Evolutionary conservation across 179 eudicot species (phyloP), one percentile per base, ranked within the genome.

Genomic region (Spinacia oleracea): DNA sequence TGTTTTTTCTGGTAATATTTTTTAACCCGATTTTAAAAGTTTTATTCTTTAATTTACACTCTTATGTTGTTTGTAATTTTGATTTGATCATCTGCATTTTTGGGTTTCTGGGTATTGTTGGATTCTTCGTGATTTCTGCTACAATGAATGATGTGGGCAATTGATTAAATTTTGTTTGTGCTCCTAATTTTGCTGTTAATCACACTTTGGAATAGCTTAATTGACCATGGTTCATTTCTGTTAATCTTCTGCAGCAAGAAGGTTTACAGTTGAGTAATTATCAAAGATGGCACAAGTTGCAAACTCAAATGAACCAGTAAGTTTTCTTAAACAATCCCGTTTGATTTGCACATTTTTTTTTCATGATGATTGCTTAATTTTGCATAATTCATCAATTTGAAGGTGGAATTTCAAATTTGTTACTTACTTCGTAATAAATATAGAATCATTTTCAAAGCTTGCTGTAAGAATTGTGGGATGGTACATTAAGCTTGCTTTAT

Each of bases 251-350:
- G 74, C 70, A 79, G 68, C 50, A 2, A 73, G 67, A 75, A 70
- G 83, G 50, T 21, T 75, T 56, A 67, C 56, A 18, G 65, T 48
- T 71, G 15, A 43, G 43, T 25, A 31, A 42, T 56, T 38, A 46
- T 35, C 66, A 69, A 73, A 46, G 58, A 83, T 83, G 86, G 81
- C 83, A 64, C 77, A 79, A 64, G 77, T 27, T 25, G 34, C 77
- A 63, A 72, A 76, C 40, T 38, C 72, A 59, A 64, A 55, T 77
- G 83, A 80, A 64, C 81, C 86, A 66, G 86, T 83, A 80, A 80
- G 86, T 20, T 72, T 18, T 53, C 70, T 42, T 1, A 46, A 32
- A n/a, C 23, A 40, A 43, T 23, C 45, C 23, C 20, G 21, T 56
- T 21, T 65, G 11, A 34, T 58, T 56, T 42, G 48, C 29, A 56